Conservation (phyloP, 805 yeast species). For the Debaryomyces castellii region DNA sequence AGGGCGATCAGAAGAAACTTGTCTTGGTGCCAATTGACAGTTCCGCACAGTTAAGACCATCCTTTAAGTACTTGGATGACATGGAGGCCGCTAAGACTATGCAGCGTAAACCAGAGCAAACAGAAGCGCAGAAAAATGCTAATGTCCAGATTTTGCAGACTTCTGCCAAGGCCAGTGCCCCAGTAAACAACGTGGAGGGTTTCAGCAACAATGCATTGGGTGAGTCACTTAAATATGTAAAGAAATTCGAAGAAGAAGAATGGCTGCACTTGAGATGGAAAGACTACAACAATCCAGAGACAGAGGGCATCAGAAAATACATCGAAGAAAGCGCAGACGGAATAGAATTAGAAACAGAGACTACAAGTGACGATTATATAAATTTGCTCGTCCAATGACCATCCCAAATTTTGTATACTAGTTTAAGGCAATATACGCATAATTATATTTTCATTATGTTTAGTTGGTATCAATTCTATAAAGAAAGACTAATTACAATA, state of each 20-base stretch:
- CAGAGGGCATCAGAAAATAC: conserved; percentile 12
- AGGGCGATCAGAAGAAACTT: conserved; percentile 35
- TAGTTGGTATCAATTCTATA: too few species aligned
- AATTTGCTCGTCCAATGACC: conserved; percentile 15
- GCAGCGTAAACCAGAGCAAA: conserved; percentile 37
- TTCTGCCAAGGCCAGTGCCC: conserved; percentile 31
- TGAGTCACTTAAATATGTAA: conserved; percentile 37
- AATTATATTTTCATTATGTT: neutral
- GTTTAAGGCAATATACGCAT: neutral
- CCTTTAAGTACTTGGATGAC: conserved; percentile 75
- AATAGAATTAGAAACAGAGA: conserved; percentile 17
- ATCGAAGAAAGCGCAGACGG: conserved; percentile 16
- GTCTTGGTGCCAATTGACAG: conserved; percentile 65
- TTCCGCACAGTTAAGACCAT: conserved; percentile 78
- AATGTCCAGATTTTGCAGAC: conserved; percentile 43
- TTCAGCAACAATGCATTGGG: conserved; percentile 29
- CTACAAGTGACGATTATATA: conserved; percentile 27
- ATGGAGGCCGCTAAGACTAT: conserved; percentile 44
- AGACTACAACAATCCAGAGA: conserved; percentile 13
- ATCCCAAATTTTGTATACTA: neutral
- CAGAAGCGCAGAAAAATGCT: conserved; percentile 29
- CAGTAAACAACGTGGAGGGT: conserved; percentile 24
- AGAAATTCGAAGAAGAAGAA: conserved; percentile 40
- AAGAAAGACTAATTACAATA: too few species aligned
- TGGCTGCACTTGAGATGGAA: conserved; percentile 37